Conservation (phyloP, 1,139 yeast species). For the Saccharomyces hybrid region DNA sequence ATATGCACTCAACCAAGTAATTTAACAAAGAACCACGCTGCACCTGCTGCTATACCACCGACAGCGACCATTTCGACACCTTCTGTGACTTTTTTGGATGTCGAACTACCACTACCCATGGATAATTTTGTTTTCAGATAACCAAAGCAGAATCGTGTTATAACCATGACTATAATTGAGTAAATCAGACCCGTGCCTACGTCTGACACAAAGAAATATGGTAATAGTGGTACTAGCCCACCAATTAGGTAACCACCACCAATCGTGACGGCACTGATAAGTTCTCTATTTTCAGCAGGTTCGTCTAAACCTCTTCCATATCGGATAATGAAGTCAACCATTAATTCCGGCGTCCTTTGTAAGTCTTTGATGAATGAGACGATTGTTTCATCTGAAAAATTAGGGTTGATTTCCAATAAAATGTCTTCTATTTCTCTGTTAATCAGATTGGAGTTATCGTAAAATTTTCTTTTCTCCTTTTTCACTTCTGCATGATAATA, state of each 20-base stretch:
- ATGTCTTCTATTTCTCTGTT: slow-evolving; percentile 66
- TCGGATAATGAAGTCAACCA: slow-evolving; percentile 69
- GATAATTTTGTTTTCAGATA: slow-evolving; percentile 76
- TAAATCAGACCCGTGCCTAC: slow-evolving; percentile 71
- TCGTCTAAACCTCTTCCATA: slow-evolving; percentile 75
- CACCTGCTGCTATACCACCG: slow-evolving; percentile 94
- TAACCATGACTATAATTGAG: slow-evolving; percentile 75
- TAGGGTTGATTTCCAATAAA: slow-evolving; percentile 48
- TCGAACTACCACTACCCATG: slow-evolving; percentile 68
- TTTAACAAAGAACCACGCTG: slow-evolving; percentile 90
- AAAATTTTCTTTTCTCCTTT: slow-evolving; percentile 60
- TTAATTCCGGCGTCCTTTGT: slow-evolving; percentile 55
- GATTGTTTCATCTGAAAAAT: slow-evolving; percentile 57
- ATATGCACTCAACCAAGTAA: slow-evolving; percentile 40
- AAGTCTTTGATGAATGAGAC: slow-evolving; percentile 59
- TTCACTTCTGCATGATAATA: slow-evolving; percentile 64
- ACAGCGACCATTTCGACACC: slow-evolving; percentile 88
- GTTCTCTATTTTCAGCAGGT: slow-evolving; percentile 74
- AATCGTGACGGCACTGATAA: slow-evolving; percentile 66
- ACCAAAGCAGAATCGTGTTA: slow-evolving; percentile 84
- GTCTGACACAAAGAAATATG: slow-evolving; percentile 64
- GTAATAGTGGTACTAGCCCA: slow-evolving; percentile 68
- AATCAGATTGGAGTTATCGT: slow-evolving; percentile 49
- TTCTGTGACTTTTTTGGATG: slow-evolving; percentile 54
- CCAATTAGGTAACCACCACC: slow-evolving; percentile 71